Evolutionary conservation across 164 flowering plant species (phyloP).

Genomic region (Aristolochia californica): DNA sequence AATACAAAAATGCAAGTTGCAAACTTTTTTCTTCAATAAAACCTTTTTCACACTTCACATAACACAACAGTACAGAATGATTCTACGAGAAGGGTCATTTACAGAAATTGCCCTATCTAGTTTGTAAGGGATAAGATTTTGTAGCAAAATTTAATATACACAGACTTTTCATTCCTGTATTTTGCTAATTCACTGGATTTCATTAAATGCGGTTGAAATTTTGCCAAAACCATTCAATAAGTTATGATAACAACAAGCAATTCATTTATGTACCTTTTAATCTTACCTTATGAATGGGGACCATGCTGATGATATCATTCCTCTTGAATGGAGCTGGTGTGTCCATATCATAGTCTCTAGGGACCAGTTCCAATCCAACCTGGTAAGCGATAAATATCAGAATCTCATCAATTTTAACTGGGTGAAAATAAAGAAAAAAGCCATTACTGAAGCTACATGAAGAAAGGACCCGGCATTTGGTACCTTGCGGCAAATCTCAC

Average conservation of each 20-base stretch:
- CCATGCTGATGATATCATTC: conserved; percentile 70
- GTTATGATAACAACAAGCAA: neutral
- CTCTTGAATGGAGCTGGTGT: conserved; percentile 54
- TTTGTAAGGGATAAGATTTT: too few species aligned
- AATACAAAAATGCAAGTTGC: conserved; percentile 3
- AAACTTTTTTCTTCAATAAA: neutral
- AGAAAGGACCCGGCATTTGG: neutral
- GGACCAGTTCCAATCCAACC: conserved; percentile 96
- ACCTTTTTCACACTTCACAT: neutral
- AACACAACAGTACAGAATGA: neutral
- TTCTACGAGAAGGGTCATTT: too few species aligned
- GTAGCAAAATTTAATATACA: too few species aligned
- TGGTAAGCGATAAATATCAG: conserved; percentile 12
- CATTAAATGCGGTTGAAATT: neutral
- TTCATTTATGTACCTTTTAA: neutral
- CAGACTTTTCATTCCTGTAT: neutral
- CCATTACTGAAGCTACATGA: neutral
- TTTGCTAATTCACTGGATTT: neutral
- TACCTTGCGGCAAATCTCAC: conserved; percentile 91
- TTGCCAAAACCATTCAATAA: neutral
- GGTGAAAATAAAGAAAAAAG: too few species aligned
- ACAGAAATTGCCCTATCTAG: too few species aligned
- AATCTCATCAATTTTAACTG: too few species aligned
- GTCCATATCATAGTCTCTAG: conserved; percentile 86
- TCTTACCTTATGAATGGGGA: conserved; percentile 81